Evolutionary conservation across 192 early-diverging fungal species (phyloP).

Genomic region (Coemansia sp.): DNA sequence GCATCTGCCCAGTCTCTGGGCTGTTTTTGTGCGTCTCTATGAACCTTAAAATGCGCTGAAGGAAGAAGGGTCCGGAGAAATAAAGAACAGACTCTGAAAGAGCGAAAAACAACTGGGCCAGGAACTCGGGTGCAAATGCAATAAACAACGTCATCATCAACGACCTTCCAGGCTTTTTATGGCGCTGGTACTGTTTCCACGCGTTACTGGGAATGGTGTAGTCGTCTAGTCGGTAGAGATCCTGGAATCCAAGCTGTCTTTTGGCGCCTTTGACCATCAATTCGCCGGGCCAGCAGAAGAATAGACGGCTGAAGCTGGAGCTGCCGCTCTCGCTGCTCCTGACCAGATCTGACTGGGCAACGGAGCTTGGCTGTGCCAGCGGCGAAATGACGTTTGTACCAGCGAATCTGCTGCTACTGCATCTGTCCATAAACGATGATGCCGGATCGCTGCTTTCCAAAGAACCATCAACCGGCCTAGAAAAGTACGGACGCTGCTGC

Average conservation of each 20-base stretch:
- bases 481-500: slow-evolving; percentile 33
- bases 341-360: slow-evolving; percentile 16
- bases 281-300: slow-evolving; percentile 63
- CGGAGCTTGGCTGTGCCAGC: slow-evolving; percentile 20
- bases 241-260: slow-evolving; percentile 59
- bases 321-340: slow-evolving; percentile 33
- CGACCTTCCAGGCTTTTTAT: slow-evolving; percentile 25
- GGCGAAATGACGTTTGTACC: slow-evolving; percentile 16
- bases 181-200: slow-evolving; percentile 34
- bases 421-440: neutral
- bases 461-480: slow-evolving; percentile 4
- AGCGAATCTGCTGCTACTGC: neutral
- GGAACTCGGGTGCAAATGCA: slow-evolving; percentile 49
- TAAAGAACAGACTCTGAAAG: slow-evolving; percentile 24
- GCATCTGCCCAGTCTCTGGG: neutral
- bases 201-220: slow-evolving; percentile 51
- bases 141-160: slow-evolving; percentile 35
- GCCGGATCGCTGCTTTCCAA: neutral
- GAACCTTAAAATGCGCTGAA: slow-evolving; percentile 59
- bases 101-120: slow-evolving; percentile 40
- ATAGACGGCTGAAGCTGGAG: slow-evolving; percentile 30
- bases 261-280: slow-evolving; percentile 58
- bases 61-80: slow-evolving; percentile 60
- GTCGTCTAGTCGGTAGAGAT: slow-evolving; percentile 59
- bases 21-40: slow-evolving; percentile 38